Percentiles rank a stretch among this genome's conserved stretches.
phyloP scores from a whole-genome alignment of 2,329 filamentous ascomycete species.

The Capronia coronata region DNA sequence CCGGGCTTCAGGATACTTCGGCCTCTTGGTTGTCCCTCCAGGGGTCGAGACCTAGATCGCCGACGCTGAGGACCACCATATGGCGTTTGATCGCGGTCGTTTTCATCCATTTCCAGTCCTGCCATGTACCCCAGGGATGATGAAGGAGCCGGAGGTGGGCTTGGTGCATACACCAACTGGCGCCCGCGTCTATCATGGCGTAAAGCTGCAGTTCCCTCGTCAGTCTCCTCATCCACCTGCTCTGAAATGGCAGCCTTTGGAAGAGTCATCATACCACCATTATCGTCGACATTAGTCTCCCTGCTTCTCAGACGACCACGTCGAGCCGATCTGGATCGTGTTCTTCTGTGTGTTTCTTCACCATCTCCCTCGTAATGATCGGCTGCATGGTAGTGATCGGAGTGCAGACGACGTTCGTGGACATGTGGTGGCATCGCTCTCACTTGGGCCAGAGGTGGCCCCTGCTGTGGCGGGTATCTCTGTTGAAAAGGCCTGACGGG shows the following conservation, averaged over 20 bases:
- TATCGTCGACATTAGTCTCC: not conserved
- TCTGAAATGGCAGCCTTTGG: not conserved
- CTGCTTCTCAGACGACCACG: slow-evolving; percentile 2
- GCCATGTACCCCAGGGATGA: slow-evolving; percentile 10
- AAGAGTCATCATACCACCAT: slow-evolving; percentile 3
- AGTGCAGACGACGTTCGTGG: not conserved
- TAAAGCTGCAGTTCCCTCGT: not conserved
- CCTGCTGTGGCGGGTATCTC: slow-evolving; percentile 16
- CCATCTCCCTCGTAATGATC: not conserved
- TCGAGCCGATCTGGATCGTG: slow-evolving; percentile 6
- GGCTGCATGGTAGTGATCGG: not conserved
- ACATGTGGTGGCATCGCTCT: not conserved
- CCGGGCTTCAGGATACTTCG: slow-evolving; percentile 6
- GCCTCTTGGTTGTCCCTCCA: not conserved
- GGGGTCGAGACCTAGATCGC: slow-evolving; percentile 8
- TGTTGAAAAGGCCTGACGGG: not conserved
- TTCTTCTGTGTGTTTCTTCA: not conserved
- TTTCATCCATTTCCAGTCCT: slow-evolving; percentile 3
- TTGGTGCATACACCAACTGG: slow-evolving; percentile 2
- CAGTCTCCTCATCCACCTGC: not conserved
- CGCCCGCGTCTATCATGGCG: slow-evolving; percentile 2
- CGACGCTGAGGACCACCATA: not conserved
- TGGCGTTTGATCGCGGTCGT: not conserved
- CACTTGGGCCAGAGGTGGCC: not conserved
- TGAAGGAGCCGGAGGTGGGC: slow-evolving; percentile 11